A percentile compares a stretch with the other conserved stretches of the same genome.
Conservation (phyloP, 2,329 filamentous ascomycete species). For the Xylariomycetidae sp. region DNA sequence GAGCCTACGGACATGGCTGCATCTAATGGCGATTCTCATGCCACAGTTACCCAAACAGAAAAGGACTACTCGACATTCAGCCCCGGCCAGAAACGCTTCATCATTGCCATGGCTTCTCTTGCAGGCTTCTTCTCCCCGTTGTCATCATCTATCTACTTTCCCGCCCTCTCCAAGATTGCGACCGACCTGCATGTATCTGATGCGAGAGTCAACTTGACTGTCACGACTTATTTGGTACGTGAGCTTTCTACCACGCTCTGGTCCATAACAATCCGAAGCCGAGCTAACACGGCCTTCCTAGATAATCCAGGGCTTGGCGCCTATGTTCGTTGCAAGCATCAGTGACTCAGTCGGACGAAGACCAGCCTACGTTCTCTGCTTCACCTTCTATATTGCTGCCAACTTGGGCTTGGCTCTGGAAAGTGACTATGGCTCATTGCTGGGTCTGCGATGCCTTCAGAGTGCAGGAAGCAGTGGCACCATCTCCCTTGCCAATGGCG, state of each 20-base stretch:
- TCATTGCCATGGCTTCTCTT: neutral
- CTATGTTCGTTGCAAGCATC: neutral
- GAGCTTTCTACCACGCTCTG: conserved; percentile 21
- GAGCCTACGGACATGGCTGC: too few species aligned
- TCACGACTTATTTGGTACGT: conserved; percentile 43
- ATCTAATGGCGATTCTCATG: too few species aligned
- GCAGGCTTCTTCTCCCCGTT: conserved; percentile 4
- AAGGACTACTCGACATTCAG: neutral
- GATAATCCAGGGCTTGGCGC: conserved; percentile 16
- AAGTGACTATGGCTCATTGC: conserved; percentile 28
- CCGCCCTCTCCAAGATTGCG: conserved; percentile 30
- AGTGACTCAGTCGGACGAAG: conserved; percentile 33
- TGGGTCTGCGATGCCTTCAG: conserved; percentile 37
- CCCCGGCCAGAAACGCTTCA: neutral
- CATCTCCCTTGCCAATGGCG: conserved; percentile 33
- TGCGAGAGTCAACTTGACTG: conserved; percentile 42
- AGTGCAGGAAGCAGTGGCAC: conserved; percentile 40
- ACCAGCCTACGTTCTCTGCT: conserved; percentile 31
- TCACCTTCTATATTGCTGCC: conserved; percentile 29
- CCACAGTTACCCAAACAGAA: too few species aligned
- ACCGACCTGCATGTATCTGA: conserved; percentile 33
- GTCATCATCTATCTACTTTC: conserved; percentile 27
- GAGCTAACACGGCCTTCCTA: too few species aligned
- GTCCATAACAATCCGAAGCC: conserved; percentile 32
- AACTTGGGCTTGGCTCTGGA: conserved; percentile 31